Evolutionary conservation across 306 rosid species (phyloP), one percentile per base, ranked within the genome.

Genomic region (Lathyrus oleraceus): DNA sequence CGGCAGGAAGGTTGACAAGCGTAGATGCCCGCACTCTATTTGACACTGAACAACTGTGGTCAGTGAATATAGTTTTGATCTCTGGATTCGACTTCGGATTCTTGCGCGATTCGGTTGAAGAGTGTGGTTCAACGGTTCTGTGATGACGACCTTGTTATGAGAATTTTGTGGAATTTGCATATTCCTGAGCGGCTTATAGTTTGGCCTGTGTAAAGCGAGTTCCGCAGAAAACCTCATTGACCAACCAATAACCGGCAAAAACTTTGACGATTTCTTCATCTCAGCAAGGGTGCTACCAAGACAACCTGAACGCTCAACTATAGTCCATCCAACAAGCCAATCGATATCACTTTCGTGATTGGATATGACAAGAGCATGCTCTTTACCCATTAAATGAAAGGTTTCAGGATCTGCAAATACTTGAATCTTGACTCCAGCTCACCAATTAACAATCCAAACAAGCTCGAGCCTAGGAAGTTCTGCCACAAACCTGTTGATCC

Each of bases 171-270:
- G n/a, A n/a, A n/a, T n/a, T 42, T 73, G 98, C 98, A 83, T 88
- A 92, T 70, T 92, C 95, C 83, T 89, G 95, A 54, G 96, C 98
- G 51, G 96, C 91, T 77, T 82, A 75, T 75, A 92, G 87, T 76
- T 92, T 92, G 78, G 92, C 86, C 78, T 81, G 86, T 4, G 98
- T 92, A 83, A 92, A 92, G 75, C 98, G 96, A 60, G 98, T 89
- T 47, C 98, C 98, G 88, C 98, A 61, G 96, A 86, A 79, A 93
- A 93, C 96, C 96, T 88, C 98, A 93, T 93, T 61, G 98, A 93
- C 98, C 98, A 93, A 63, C 98, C 98, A 82, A 93, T 81, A 39
- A 93, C 98, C 76, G 97, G 96, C 75, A 93, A 86, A 73, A 83
- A 76, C 67, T 85, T 88, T 25, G 96, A 90, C 32, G 96, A 90